Evolutionary conservation across 129 eudicot species (phyloP).

Genomic region (Escallonia rubra): DNA sequence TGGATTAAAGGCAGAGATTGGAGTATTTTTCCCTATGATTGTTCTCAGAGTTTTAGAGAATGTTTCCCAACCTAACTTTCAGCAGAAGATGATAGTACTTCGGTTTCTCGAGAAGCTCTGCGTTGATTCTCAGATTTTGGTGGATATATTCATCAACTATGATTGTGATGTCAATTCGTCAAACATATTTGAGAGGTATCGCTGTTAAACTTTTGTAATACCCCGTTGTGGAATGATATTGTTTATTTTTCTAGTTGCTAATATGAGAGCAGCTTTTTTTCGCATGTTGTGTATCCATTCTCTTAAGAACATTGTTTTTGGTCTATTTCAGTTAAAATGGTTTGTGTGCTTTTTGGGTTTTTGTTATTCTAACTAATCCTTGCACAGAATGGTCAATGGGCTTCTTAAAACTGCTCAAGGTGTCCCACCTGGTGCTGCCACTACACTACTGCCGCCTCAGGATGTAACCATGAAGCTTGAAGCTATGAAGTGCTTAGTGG

Average conservation of each 20-base stretch:
- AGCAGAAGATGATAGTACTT: conserved; percentile 81
- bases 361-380: conserved; percentile 1
- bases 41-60: conserved; percentile 87
- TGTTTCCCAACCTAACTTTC: conserved; percentile 83
- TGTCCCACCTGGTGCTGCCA: conserved; percentile 74
- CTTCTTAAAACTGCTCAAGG: conserved; percentile 97
- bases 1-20: conserved; percentile 92
- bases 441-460: conserved; percentile 81
- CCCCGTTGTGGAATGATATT: background rate
- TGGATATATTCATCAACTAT: conserved; percentile 84
- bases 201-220: background rate
- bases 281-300: conserved; percentile 4
- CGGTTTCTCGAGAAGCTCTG: conserved; percentile 75
- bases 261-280: background rate
- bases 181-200: conserved; percentile 89
- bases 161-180: conserved; percentile 95
- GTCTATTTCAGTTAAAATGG: background rate
- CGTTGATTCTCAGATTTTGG: conserved; percentile 82
- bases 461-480: conserved; percentile 67
- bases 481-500: conserved; percentile 84
- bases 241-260: background rate
- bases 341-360: background rate
- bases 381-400: conserved; percentile 83
- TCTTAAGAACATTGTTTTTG: conserved; percentile 6
- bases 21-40: conserved; percentile 94